Percentiles rank a stretch among this genome's conserved stretches.
Evolutionary conservation across 2,329 filamentous ascomycete genomes (phyloP).

Genomic region (Botrytis fabae): DNA sequence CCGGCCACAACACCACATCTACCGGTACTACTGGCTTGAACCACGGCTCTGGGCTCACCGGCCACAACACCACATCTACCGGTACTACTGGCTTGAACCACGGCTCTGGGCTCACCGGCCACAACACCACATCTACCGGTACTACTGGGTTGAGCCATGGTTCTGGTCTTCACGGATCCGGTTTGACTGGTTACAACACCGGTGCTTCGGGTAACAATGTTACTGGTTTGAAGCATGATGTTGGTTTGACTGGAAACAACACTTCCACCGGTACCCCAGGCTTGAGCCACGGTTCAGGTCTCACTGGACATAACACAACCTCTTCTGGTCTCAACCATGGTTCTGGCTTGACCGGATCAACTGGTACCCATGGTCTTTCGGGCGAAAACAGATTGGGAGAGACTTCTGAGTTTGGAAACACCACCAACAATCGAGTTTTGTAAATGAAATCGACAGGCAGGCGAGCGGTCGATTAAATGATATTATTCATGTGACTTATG

Average conservation of each 20-base stretch:
- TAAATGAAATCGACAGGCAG: not conserved
- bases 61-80: not conserved
- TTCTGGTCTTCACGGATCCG: not conserved
- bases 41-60: not conserved
- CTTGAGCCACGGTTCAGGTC: not conserved
- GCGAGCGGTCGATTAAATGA: not conserved
- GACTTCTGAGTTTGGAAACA: conserved; percentile 27
- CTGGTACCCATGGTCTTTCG: conserved; percentile 16
- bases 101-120: not conserved
- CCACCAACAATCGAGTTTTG: conserved; percentile 2
- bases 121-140: not conserved
- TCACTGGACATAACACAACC: not conserved
- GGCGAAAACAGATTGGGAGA: conserved; percentile 20
- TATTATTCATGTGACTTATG: not conserved
- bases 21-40: not conserved
- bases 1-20: not conserved
- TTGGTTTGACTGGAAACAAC: not conserved
- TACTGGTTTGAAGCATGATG: not conserved
- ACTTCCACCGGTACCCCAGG: not conserved
- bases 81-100: not conserved
- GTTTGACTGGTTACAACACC: not conserved
- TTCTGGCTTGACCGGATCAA: not conserved
- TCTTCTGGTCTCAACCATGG: not conserved
- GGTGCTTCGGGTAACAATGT: not conserved
- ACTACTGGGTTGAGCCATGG: not conserved